phyloP scores from a whole-genome alignment of 352 stramenopile genomes.

The Globisporangium spiculum region DNA sequence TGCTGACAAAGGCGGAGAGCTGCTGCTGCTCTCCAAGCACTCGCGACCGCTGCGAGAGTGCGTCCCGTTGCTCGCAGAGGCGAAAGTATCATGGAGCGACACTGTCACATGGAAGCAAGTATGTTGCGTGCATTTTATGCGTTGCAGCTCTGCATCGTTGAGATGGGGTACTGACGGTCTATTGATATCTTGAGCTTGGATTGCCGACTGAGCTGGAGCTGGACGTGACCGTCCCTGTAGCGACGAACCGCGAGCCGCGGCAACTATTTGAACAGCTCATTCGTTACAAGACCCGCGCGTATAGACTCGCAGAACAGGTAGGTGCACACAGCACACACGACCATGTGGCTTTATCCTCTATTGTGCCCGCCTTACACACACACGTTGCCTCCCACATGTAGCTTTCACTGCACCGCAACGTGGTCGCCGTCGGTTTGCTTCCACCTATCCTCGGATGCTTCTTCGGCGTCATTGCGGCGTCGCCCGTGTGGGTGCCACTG shows the following conservation, averaged over 20 bases:
- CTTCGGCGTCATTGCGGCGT: constrained; percentile 39
- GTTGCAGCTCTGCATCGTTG: neutral
- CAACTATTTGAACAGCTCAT: constrained; percentile 40
- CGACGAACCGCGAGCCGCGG: constrained; percentile 42
- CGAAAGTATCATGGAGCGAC: constrained; percentile 40
- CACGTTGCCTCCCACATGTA: constrained; percentile 15
- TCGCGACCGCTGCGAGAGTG: constrained; percentile 41
- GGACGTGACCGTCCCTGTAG: constrained; percentile 34
- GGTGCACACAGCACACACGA: neutral
- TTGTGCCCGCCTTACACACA: neutral
- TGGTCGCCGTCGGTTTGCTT: constrained; percentile 44
- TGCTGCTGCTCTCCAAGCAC: constrained; percentile 29
- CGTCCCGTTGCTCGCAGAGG: constrained; percentile 44
- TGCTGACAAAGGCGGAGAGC: neutral
- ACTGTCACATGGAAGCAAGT: constrained; percentile 30
- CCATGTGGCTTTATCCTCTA: neutral
- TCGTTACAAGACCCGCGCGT: constrained; percentile 34
- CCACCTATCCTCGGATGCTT: constrained; percentile 43
- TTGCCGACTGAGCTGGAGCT: constrained; percentile 29
- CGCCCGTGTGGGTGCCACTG: constrained; percentile 58
- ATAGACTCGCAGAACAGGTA: constrained; percentile 43
- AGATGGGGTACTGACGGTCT: neutral
- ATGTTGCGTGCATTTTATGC: constrained; percentile 1
- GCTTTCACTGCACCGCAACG: constrained; percentile 63
- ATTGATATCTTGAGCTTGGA: neutral